Evolutionary conservation across 805 yeast genomes (phyloP).

Genomic region (Candida quercuum): DNA sequence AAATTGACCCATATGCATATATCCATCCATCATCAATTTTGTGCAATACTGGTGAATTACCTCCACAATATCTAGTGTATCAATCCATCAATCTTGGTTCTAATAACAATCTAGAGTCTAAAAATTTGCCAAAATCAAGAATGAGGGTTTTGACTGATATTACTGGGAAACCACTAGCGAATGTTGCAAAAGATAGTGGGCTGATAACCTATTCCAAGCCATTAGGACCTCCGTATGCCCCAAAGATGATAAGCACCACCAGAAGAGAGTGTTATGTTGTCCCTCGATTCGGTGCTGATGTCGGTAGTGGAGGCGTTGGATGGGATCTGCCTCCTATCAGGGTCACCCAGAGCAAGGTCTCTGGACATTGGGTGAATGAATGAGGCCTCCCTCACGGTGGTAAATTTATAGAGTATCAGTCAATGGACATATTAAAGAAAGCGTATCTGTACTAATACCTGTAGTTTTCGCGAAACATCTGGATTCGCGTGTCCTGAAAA

Average conservation of each 20-base stretch:
- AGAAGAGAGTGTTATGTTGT: conserved; percentile 85
- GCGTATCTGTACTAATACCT: too few relatives aligned
- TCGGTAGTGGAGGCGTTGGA: conserved; percentile 81
- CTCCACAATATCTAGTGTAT: conserved; percentile 77
- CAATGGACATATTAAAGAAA: too few relatives aligned
- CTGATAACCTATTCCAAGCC: conserved; percentile 86
- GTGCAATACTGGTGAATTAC: conserved; percentile 53
- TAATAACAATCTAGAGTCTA: conserved; percentile 37
- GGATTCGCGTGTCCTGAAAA: background rate
- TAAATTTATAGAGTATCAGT: too few relatives aligned
- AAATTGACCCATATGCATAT: conserved; percentile 54
- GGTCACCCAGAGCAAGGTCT: conserved; percentile 61
- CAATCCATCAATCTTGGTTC: conserved; percentile 57
- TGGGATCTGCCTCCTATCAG: conserved; percentile 87
- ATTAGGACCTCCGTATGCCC: conserved; percentile 84
- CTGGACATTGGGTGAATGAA: conserved; percentile 60
- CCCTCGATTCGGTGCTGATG: conserved; percentile 81
- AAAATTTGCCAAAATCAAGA: conserved; percentile 44
- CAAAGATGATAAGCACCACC: conserved; percentile 56
- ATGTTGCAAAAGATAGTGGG: conserved; percentile 68
- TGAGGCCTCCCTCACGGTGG: too few relatives aligned
- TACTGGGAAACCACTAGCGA: conserved; percentile 67
- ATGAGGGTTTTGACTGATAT: conserved; percentile 76
- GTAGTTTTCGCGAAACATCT: too few relatives aligned
- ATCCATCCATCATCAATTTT: conserved; percentile 78